Conservation (phyloP, 2,329 filamentous ascomycete genomes). For the Teratosphaeria nubilosa region DNA sequence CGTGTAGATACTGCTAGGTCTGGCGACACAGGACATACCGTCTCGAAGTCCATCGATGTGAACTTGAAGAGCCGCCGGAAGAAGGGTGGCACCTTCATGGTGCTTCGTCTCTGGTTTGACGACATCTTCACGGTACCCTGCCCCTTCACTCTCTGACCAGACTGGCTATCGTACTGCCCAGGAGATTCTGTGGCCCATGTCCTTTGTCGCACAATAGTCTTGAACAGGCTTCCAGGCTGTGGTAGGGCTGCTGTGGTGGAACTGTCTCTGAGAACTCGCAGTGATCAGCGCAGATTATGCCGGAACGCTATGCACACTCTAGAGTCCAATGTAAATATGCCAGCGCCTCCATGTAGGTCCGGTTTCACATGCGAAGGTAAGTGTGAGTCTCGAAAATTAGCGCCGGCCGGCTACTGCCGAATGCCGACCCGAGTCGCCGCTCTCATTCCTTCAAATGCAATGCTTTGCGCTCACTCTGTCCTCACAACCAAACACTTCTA, state of each 20-base stretch:
- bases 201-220: not conserved
- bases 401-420: not conserved
- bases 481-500: not conserved
- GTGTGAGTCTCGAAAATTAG: not conserved
- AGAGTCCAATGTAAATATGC: not conserved
- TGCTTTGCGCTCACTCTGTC: not conserved
- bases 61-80: conserved; percentile 63
- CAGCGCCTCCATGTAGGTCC: not conserved
- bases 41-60: conserved; percentile 65
- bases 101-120: conserved; percentile 33
- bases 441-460: not conserved
- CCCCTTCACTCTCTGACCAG: not conserved
- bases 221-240: not conserved
- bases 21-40: conserved; percentile 26
- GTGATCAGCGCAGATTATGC: not conserved
- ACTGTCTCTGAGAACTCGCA: not conserved
- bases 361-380: not conserved
- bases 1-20: not conserved
- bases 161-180: not conserved
- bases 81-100: conserved; percentile 54
- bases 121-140: conserved; percentile 7
- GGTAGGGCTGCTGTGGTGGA: not conserved
- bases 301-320: not conserved
- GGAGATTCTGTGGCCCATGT: not conserved
- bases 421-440: not conserved